These are phyloP conservation scores for Cytospora schulzeri DNA, from an alignment of 2,329 filamentous ascomycete species.

Conservation along the genomic window DNA sequence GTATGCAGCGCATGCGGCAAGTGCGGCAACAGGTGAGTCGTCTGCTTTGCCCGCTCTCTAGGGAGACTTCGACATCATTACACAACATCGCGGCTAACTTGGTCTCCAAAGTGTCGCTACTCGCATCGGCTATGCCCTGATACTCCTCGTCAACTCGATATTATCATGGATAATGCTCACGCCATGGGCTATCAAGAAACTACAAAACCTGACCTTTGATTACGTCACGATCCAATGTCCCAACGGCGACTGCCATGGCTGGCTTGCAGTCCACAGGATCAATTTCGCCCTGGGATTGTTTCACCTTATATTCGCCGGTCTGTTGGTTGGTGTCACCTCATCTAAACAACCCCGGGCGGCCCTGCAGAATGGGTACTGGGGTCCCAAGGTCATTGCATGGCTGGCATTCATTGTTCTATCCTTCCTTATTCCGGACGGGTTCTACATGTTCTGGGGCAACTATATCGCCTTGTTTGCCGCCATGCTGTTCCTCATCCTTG, in stretches of 20 bases:
- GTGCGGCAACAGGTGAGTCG: conserved; percentile 82
- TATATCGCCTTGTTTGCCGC: conserved; percentile 87
- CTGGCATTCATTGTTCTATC: conserved; percentile 82
- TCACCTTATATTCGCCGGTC: conserved; percentile 80
- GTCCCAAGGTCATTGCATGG: conserved; percentile 92
- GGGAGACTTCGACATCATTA: background rate
- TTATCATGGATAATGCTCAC: conserved; percentile 99
- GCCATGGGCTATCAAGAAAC: conserved; percentile 94
- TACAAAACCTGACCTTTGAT: conserved; percentile 88
- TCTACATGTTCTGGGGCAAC: conserved; percentile 95
- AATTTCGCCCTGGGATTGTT: conserved; percentile 96
- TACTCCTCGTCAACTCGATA: conserved; percentile 93
- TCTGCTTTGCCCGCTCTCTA: background rate
- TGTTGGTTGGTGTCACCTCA: conserved; percentile 83
- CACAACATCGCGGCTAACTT: conserved; percentile 28
- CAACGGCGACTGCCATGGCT: conserved; percentile 89
- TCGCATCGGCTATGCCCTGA: conserved; percentile 91
- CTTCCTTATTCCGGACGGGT: conserved; percentile 92
- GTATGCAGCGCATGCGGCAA: conserved; percentile 95
- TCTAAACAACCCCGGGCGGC: conserved; percentile 85
- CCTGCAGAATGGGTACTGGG: conserved; percentile 99
- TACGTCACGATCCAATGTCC: conserved; percentile 95
- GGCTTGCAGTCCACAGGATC: conserved; percentile 94
- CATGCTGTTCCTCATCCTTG: conserved; percentile 90
- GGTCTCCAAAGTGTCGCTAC: conserved; percentile 74